Conservation (phyloP, 2,329 filamentous ascomycete species). For the Sclerotinia borealis region DNA sequence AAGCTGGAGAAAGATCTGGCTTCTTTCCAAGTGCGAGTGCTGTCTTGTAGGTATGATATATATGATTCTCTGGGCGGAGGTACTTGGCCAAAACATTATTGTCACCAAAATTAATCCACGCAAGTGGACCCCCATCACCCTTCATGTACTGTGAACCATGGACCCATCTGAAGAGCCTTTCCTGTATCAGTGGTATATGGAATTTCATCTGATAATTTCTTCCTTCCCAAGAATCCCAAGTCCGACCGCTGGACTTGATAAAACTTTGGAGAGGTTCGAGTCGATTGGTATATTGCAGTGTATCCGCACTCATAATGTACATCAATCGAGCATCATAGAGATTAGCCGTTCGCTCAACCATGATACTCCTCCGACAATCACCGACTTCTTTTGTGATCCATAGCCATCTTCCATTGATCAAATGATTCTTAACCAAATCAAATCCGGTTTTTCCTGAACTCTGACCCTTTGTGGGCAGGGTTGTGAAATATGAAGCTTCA, state of each 20-base stretch:
- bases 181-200: not conserved
- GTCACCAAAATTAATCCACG: not conserved
- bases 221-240: not conserved
- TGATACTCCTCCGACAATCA: not conserved
- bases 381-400: constrained; percentile 1
- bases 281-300: not conserved
- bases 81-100: not conserved
- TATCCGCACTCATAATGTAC: not conserved
- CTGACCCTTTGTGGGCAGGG: not conserved
- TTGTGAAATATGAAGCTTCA: not conserved
- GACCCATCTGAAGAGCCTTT: not conserved
- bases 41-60: no score
- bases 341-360: not conserved
- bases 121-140: not conserved
- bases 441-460: not conserved
- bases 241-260: not conserved
- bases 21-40: not conserved
- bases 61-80: not conserved
- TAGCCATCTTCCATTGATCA: constrained; percentile 4
- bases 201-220: not conserved
- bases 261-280: not conserved
- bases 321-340: not conserved
- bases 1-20: not conserved
- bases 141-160: not conserved
- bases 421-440: not conserved